Evolutionary conservation across 805 yeast species (phyloP).

Genomic region (Saturnispora serradocipensis): DNA sequence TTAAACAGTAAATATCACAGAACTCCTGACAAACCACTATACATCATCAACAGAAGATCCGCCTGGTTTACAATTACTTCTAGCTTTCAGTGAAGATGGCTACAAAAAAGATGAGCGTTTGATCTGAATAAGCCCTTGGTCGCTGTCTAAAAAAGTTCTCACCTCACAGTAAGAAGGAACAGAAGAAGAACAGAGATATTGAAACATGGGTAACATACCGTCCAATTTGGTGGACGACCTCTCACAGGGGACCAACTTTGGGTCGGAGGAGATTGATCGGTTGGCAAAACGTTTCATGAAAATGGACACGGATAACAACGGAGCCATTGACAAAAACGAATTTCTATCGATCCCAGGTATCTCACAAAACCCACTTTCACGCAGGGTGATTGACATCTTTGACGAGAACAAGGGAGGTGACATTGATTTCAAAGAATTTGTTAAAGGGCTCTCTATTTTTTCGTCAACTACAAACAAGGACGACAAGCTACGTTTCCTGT

Average conservation of each 20-base stretch:
- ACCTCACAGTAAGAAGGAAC: background rate
- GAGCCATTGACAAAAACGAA: conserved; percentile 84
- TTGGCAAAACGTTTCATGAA: conserved; percentile 91
- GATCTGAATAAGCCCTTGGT: background rate
- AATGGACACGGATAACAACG: conserved; percentile 84
- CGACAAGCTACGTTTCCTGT: conserved; percentile 82
- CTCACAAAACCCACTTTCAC: conserved; percentile 79
- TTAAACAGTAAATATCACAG: background rate
- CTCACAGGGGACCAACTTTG: conserved; percentile 78
- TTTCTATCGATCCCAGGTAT: conserved; percentile 91
- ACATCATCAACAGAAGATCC: too few species aligned
- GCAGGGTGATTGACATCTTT: conserved; percentile 85
- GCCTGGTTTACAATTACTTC: background rate
- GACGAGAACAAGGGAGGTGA: conserved; percentile 90
- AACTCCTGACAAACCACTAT: too few species aligned
- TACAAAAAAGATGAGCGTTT: background rate
- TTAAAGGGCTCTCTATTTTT: conserved; percentile 59
- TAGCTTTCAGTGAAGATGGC: background rate
- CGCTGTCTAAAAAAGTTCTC: background rate
- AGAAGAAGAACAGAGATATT: too few species aligned
- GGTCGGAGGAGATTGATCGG: conserved; percentile 84
- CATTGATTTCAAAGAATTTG: conserved; percentile 92
- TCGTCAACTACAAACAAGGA: conserved; percentile 72
- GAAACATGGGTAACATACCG: conserved; percentile 30
- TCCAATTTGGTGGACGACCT: conserved; percentile 49